Conservation (phyloP, 192 early-diverging fungal species). For the Coemansia furcata region DNA sequence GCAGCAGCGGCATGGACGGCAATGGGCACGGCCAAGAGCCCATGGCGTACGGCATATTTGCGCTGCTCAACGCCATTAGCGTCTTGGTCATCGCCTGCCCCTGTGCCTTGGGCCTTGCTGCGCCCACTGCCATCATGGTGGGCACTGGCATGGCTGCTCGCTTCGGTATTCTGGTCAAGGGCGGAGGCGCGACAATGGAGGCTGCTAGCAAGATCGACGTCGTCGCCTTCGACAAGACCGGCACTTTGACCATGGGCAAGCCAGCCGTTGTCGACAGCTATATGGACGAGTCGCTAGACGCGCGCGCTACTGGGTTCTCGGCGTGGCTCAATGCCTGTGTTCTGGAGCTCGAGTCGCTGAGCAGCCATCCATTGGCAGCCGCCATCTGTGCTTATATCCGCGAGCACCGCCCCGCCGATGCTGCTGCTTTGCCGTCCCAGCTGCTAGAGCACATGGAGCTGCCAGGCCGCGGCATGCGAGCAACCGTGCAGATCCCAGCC, state of each 20-base stretch:
- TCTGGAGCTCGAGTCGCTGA: slow-evolving; percentile 71
- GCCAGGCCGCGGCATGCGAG: slow-evolving; percentile 48
- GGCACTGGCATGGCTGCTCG: slow-evolving; percentile 93
- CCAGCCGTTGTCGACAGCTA: slow-evolving; percentile 56
- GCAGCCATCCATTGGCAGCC: slow-evolving; percentile 86
- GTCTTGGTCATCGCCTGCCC: slow-evolving; percentile 98
- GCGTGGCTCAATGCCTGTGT: slow-evolving; percentile 52
- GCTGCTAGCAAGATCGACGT: slow-evolving; percentile 75
- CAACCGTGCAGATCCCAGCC: slow-evolving; percentile 21
- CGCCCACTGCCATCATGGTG: slow-evolving; percentile 98
- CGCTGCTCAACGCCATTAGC: slow-evolving; percentile 70
- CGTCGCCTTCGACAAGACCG: slow-evolving; percentile 98
- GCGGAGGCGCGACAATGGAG: slow-evolving; percentile 81
- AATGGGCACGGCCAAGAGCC: slow-evolving; percentile 19
- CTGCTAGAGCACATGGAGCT: slow-evolving; percentile 40
- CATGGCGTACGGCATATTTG: slow-evolving; percentile 54
- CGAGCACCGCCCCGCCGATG: slow-evolving; percentile 21
- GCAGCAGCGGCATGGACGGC: slow-evolving; percentile 1
- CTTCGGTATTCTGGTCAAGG: slow-evolving; percentile 93
- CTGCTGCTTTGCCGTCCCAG: background rate
- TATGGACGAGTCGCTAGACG: background rate
- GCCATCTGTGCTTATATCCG: slow-evolving; percentile 65
- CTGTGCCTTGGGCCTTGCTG: slow-evolving; percentile 92
- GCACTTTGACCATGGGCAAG: slow-evolving; percentile 85
- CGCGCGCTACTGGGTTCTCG: slow-evolving; percentile 47